These are phyloP conservation scores for Penium margaritaceum DNA, from an alignment of 139 green algal genomes.

Conservation along the genomic window DNA sequence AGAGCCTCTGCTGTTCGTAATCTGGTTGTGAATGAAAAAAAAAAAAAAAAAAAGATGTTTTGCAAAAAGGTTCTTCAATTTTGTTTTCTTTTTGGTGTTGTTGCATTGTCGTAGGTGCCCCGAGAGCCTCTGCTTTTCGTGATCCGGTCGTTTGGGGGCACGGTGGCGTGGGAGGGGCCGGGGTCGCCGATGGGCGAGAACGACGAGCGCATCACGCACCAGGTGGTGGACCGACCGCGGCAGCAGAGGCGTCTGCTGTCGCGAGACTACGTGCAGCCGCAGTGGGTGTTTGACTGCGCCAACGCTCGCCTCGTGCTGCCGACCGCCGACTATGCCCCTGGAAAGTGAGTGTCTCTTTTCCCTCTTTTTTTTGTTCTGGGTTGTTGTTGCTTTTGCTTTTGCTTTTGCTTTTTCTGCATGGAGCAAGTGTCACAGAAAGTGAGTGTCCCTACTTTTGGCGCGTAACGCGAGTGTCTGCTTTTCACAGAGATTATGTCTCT, in stretches of 20 bases:
- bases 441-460: too few relatives aligned
- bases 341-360: slow-evolving; percentile 48
- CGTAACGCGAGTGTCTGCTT: too few relatives aligned
- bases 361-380: too few relatives aligned
- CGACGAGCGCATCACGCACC: slow-evolving; percentile 81
- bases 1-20: slow-evolving; percentile 82
- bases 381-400: too few relatives aligned
- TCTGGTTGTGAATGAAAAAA: too few relatives aligned
- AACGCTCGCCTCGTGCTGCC: slow-evolving; percentile 78
- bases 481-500: too few relatives aligned
- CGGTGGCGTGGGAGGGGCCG: slow-evolving; percentile 79
- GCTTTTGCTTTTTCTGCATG: too few relatives aligned
- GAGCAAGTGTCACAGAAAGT: too few relatives aligned
- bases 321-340: slow-evolving; percentile 69
- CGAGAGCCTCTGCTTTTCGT: slow-evolving; percentile 84
- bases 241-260: slow-evolving; percentile 65
- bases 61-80: too few relatives aligned
- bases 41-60: too few relatives aligned
- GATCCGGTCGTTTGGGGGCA: slow-evolving; percentile 83
- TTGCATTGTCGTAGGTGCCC: too few relatives aligned
- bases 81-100: too few relatives aligned
- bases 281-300: slow-evolving; percentile 92
- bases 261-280: slow-evolving; percentile 89
- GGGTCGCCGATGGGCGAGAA: slow-evolving; percentile 66
- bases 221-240: slow-evolving; percentile 48